Percentiles rank a stretch among this genome's conserved stretches.
These are phyloP conservation scores for Botryococcus braunii DNA, from an alignment of 163 green algal species.

Conservation along the genomic window DNA sequence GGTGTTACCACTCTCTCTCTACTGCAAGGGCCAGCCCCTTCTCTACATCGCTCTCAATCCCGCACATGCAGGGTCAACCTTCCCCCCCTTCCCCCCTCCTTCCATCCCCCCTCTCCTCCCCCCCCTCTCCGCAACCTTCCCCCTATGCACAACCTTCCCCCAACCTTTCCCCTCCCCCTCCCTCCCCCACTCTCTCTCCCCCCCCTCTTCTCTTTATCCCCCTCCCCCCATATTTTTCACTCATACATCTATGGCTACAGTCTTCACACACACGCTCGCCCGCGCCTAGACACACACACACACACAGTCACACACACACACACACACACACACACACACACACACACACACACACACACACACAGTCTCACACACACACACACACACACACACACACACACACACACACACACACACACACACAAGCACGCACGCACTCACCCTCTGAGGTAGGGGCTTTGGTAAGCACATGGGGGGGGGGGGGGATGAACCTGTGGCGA, in stretches of 20 bases:
- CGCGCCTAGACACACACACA: background rate
- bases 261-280: slow-evolving; percentile 1
- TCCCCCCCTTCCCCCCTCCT: no score
- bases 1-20: no score
- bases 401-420: background rate
- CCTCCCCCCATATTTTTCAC: background rate
- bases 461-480: no score
- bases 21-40: background rate
- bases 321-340: background rate
- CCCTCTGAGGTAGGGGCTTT: no score
- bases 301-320: background rate
- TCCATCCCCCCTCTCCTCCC: no score
- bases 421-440: background rate
- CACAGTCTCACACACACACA: no score
- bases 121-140: background rate
- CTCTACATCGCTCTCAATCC: background rate
- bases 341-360: background rate
- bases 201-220: no score
- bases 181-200: no score
- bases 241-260: background rate
- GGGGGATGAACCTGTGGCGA: slow-evolving; percentile 32
- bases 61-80: background rate
- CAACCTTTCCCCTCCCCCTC: no score
- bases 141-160: background rate
- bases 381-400: background rate